Base-by-base conservation (phyloP, 768 basidiomycete genomes). In the Tricholoma saponaceum region DNA sequence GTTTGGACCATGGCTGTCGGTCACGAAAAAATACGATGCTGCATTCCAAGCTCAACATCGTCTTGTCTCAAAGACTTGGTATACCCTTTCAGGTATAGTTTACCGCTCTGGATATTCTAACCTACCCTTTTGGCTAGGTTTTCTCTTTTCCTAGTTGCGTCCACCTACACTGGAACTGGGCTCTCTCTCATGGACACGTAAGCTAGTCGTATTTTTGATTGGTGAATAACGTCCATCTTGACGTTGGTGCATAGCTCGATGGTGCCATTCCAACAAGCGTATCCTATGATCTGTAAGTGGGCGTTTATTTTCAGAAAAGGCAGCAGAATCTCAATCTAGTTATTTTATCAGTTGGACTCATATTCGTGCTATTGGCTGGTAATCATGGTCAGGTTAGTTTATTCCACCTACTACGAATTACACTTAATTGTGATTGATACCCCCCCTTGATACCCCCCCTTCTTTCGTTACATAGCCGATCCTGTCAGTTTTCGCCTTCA, bases 381-480 rank as follows among this genome's bases (percentile, higher is more conserved):
- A 92, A 92, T 66, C 89, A 88, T 60, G 88, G 85, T 0, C 75
- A 87, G 68, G 87, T 89, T n/a, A n/a, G 47, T n/a, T 25, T 49
- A 5, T 49, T 49, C 16, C 26, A 9, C 13, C 6, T 18, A 30
- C 6, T 18, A 50, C n/a, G 7, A 30, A 9, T 28, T 2, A 50
- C 44, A n/a, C 4, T 2, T 46, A 25, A 23, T 22, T 4, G 44
- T 20, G 12, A 23, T 22, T 44, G 43, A 44, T 44, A 4, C 13
- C 25, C 25, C 10, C 13, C 8, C 28, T 10, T n/a, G 43, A 44
- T 44, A 4, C 13, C 25, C 25, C 10, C 13, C 8, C 28, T 10
- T n/a, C 28, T 28, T 30, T n/a, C 20, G 28, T 30, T 13, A 9
- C 47, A 14, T 55, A 85, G 83, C 84, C 85, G 5, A 78, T 86